A percentile compares a stretch with the other conserved stretches of the same genome.
Conservation (phyloP, 352 stramenopile species). For the Globisporangium middletonii region DNA sequence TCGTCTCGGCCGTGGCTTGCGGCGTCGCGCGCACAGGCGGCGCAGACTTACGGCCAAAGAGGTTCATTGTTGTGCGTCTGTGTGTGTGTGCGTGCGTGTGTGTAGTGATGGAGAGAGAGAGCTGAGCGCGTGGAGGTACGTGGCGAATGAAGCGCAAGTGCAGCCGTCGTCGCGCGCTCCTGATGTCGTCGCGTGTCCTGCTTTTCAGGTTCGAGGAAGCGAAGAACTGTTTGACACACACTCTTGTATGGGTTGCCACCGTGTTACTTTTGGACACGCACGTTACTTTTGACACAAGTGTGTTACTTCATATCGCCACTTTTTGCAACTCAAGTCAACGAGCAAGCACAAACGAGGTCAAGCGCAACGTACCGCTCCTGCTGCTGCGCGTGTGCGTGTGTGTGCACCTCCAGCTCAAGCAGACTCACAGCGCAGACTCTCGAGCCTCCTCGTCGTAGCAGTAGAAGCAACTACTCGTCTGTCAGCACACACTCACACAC, state of each 20-base stretch:
- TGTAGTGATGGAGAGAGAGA: too few relatives aligned
- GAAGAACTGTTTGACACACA: too few relatives aligned
- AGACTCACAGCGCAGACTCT: too few relatives aligned
- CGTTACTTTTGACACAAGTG: neutral
- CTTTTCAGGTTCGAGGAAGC: neutral
- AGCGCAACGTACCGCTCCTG: too few relatives aligned
- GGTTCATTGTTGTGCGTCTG: conserved; percentile 47
- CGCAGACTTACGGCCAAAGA: conserved; percentile 80
- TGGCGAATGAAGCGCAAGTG: neutral
- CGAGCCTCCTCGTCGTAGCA: too few relatives aligned
- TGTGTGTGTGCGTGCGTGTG: neutral
- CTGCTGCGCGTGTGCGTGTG: too few relatives aligned
- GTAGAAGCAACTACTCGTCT: neutral
- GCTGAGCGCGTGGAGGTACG: neutral
- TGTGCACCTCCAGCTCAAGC: too few relatives aligned
- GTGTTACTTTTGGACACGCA: neutral
- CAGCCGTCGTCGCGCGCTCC: too few relatives aligned
- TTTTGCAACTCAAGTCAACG: conserved; percentile 6
- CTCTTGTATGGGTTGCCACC: too few relatives aligned
- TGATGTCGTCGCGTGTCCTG: neutral
- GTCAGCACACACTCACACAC: neutral
- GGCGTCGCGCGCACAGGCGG: conserved; percentile 42
- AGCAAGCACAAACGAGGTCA: too few relatives aligned
- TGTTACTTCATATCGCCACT: conserved; percentile 2
- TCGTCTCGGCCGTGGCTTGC: conserved; percentile 81